These are phyloP conservation scores for Yarrowia sp. DNA, from an alignment of 805 yeast genomes.

Conservation along the genomic window DNA sequence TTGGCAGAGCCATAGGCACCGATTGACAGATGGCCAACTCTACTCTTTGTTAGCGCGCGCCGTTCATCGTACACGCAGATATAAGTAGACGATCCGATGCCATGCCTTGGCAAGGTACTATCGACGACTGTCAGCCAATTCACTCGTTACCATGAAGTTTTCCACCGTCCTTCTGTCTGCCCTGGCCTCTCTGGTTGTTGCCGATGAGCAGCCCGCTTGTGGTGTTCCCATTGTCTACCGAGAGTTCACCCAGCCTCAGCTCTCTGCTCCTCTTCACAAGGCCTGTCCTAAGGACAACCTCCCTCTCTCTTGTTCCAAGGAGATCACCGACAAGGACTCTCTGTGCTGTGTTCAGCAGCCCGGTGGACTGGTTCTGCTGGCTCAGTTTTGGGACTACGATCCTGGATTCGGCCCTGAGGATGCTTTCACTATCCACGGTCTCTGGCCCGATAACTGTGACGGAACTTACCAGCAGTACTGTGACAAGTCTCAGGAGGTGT, in stretches of 20 bases:
- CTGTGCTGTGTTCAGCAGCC: slow-evolving; percentile 84
- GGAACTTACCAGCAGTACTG: slow-evolving; percentile 82
- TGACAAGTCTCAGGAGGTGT: slow-evolving; percentile 55
- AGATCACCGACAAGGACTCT: slow-evolving; percentile 40
- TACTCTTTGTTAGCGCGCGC: neutral
- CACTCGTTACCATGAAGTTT: neutral
- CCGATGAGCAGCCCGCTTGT: slow-evolving; percentile 5
- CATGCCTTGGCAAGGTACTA: neutral
- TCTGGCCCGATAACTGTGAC: slow-evolving; percentile 87
- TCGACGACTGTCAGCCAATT: neutral
- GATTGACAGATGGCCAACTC: neutral
- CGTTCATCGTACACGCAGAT: neutral
- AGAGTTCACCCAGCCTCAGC: slow-evolving; percentile 6
- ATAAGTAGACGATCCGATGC: neutral
- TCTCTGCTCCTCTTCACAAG: slow-evolving; percentile 32
- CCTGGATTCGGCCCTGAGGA: slow-evolving; percentile 72
- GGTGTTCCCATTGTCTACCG: slow-evolving; percentile 13
- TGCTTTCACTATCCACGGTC: slow-evolving; percentile 75
- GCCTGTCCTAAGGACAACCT: slow-evolving; percentile 37
- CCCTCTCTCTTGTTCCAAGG: slow-evolving; percentile 38
- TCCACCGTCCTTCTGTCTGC: neutral
- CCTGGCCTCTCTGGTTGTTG: neutral
- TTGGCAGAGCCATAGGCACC: slow-evolving; percentile 6
- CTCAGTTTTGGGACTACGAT: slow-evolving; percentile 90
- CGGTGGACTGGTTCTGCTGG: slow-evolving; percentile 76